These are phyloP conservation scores for Eurotiales sp. DNA, from an alignment of 2,329 filamentous ascomycete genomes.

Conservation along the genomic window DNA sequence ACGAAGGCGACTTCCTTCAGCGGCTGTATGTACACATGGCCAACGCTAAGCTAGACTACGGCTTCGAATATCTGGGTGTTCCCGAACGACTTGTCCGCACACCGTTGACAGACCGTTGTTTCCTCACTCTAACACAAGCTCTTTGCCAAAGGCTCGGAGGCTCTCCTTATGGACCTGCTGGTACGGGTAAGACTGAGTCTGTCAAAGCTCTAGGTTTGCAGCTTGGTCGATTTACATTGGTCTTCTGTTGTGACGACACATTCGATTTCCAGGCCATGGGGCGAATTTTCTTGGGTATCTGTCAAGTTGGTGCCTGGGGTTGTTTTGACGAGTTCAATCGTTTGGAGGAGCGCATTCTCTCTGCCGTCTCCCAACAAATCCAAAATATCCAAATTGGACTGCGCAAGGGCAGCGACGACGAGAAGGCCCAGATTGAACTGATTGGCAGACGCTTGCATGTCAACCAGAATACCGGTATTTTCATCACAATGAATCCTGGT, in stretches of 20 bases:
- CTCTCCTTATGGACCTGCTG: conserved; percentile 93
- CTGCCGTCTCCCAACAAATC: conserved; percentile 97
- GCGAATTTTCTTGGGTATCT: conserved; percentile 97
- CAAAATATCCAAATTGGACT: conserved; percentile 98
- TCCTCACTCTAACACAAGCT: conserved; percentile 94
- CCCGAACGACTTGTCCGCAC: conserved; percentile 94
- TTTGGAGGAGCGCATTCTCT: conserved; percentile 94
- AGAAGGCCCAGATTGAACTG: conserved; percentile 86
- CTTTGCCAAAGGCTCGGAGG: conserved; percentile 92
- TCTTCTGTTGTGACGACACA: conserved; percentile 99
- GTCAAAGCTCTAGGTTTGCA: conserved; percentile 97
- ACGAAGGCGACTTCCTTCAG: conserved; percentile 75
- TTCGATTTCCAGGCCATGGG: conserved; percentile 99
- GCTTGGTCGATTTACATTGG: conserved; percentile 92
- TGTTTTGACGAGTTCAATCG: conserved; percentile 99
- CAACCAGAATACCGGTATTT: conserved; percentile 92
- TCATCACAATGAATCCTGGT: conserved; percentile 99
- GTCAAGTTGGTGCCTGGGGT: conserved; percentile 97
- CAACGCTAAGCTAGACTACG: conserved; percentile 90
- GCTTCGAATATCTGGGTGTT: conserved; percentile 96
- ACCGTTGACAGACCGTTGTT: conserved; percentile 95
- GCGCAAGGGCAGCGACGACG: conserved; percentile 76
- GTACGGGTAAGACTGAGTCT: conserved; percentile 98
- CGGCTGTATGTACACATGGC: conserved; percentile 93
- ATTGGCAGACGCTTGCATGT: conserved; percentile 87